Evolutionary conservation across 139 green algal species (phyloP), one percentile per base, ranked within the genome.

Genomic region (Limnomonas spitsbergensis): DNA sequence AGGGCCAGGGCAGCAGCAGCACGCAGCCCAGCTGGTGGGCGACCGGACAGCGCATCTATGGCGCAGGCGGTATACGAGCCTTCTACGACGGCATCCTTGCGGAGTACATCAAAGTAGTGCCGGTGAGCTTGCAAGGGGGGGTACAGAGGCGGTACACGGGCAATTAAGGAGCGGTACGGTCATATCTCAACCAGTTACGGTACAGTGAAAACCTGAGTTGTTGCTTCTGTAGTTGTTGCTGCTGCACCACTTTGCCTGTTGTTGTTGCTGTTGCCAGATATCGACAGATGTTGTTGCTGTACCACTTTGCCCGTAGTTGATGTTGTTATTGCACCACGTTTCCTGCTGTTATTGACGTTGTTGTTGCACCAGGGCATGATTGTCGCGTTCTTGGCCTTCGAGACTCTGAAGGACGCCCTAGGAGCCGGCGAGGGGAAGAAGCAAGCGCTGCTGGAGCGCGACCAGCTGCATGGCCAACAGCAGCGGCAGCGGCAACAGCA

Each of bases 41-140:
- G 14, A 42, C 29, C 20, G 20, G 35, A 6, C 7, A 4, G 4
- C 7, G 7, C 35, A 74, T 74, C 68, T 74, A 6, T 3, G 42
- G 24, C 7, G 7, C 3, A 9, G 68, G 68, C 35, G 68, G 68
- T 29, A 20, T 74, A 20, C 36, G 68, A 6, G 68, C 68, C 14
- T 74, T 74, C 68, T 74, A 74, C 36, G 68, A 74, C 36, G 68
- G 68, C 9, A 74, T 74, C 24, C 4, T 4, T 7, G 36, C 68
- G 7, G 68, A 74, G 68, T 74, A 74, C 68, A 42, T 74, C 68
- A 74, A 74, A 42, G 68, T 74, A 7, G 68, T 74, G 34, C 68
- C 68, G 68, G 68, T 74, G 68, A 70, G 56, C 47, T 61, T 61
- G 47, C 20, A 61, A 61, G 14, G 47, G 20, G 14, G 14, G 20